Evolutionary conservation across 2,329 filamentous ascomycete genomes (phyloP), one percentile per base, ranked within the genome.

Genomic region (Beauveria sp.): DNA sequence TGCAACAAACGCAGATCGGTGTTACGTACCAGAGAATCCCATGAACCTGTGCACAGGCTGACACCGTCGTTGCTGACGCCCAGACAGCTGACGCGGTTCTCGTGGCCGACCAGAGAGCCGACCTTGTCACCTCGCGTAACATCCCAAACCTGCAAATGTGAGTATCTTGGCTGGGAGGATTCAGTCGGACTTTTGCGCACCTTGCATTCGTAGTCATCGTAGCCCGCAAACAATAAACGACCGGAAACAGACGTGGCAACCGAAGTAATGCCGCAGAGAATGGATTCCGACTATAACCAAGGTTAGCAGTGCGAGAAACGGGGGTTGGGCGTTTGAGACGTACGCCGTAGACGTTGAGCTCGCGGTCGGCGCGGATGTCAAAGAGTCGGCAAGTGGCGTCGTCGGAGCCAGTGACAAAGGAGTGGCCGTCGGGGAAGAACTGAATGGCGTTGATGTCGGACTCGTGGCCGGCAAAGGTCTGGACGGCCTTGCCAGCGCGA

Each of bases 181-280:
- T 48, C 20, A 12, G 1, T 20, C 16, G 16, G 12, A 43, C 14
- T 24, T 51, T 48, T 58, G 37, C 85, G 71, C 80, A 96, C 93
- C 89, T 97, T 99, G 92, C 94, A 99, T 78, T 99, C 94, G 71
- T 96, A 99, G 73, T 99, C 94, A 71, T 99, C 94, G 71, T 99
- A 99, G 67, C 94, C 94, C 61, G 94, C 94, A 74, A 99, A 99
- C 46, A 99, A 80, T 70, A 99, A 80, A 73, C 94, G 87, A 62
- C 94, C 94, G 62, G 94, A 99, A 16, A 99, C 93, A 18, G 94
- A 99, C 69, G 96, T 97, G 63, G 93, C 94, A 53, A 99, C 94
- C 5, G 94, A 99, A 26, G 94, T 99, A 70, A 99, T 97, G 70
- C 94, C 94, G 73, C 94, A 99, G 57, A 97, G 86, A 69, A 97